Base-by-base conservation (phyloP, 345 rosid species). In the Brassica incana region DNA sequence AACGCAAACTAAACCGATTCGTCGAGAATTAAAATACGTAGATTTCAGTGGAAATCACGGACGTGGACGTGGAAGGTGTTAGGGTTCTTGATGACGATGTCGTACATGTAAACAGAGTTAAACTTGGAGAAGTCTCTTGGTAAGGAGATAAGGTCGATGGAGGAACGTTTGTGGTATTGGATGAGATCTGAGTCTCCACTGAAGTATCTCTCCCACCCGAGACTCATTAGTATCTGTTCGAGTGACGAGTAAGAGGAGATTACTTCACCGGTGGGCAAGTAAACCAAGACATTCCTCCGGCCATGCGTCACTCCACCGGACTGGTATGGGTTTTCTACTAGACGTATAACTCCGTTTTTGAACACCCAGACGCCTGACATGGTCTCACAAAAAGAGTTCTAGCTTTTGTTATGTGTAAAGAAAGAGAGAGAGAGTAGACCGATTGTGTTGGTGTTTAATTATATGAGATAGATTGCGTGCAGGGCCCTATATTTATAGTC, bases 171-270 rank as follows among this genome's bases (percentile, higher is more conserved):
- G 79, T 92, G 97, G 85, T 89, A 92, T 70, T 92, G 95, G 60
- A 89, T 78, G 54, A 90, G 87, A 59, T 89, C 85, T 5, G 88
- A 77, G 16, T 82, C 87, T 8, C 86, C 80, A 32, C 6, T 84
- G 6, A 83, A 84, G 83, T 92, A 92, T 89, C 92, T 87, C 69
- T 92, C 95, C 97, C 97, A 92, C 0, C 97, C 95, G 5, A 90
- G 87, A 27, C 75, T 85, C 6, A n/a, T 81, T 64, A 92, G 79
- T 30, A 89, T 92, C 8, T 75, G 86, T 81, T 89, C 95, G 0
- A 92, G 92, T 0, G 71, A 60, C 4, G 87, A 60, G 86, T 89
- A 87, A 2, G 97, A 92, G n/a, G 86, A 60, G 5, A 92, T 84
- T 5, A 73, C 88, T 73, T 87, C 86, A 7, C 87, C 88, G 0